A percentile compares a stretch with the other conserved stretches of the same genome.
phyloP scores from a whole-genome alignment of 192 early-diverging fungal species.

The Gamsiella multidivaricata region DNA sequence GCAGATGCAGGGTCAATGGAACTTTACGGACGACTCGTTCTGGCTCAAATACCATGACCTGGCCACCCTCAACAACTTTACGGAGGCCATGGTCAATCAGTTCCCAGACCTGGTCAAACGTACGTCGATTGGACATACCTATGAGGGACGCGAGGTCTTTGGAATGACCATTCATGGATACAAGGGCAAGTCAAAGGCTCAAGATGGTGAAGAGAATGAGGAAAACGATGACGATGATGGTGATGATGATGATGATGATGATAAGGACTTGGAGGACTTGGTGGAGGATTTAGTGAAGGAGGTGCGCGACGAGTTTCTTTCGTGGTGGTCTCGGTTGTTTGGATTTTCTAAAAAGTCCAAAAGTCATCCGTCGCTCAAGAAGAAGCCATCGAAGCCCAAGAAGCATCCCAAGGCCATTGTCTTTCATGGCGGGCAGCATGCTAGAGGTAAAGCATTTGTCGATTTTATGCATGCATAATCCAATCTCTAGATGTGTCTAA shows the following conservation, averaged over 20 bases:
- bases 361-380: background rate
- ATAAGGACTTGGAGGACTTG: slow-evolving; percentile 13
- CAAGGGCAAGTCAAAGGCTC: background rate
- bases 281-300: slow-evolving; percentile 2
- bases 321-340: slow-evolving; percentile 48
- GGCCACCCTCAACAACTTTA: slow-evolving; percentile 55
- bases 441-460: slow-evolving; percentile 38
- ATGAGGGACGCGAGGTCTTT: slow-evolving; percentile 61
- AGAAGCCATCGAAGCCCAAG: slow-evolving; percentile 29
- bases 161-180: slow-evolving; percentile 55
- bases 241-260: background rate
- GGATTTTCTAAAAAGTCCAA: background rate
- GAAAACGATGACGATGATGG: slow-evolving; percentile 13
- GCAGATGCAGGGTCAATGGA: slow-evolving; percentile 5
- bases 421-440: slow-evolving; percentile 62
- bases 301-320: slow-evolving; percentile 2
- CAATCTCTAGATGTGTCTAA: too few relatives aligned
- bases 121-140: slow-evolving; percentile 58
- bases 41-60: slow-evolving; percentile 57
- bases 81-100: slow-evolving; percentile 41
- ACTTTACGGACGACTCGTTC: slow-evolving; percentile 50
- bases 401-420: slow-evolving; percentile 54
- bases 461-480: too few relatives aligned
- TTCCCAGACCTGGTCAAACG: slow-evolving; percentile 58
- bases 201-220: slow-evolving; percentile 18